These are phyloP conservation scores for Diatrype stigma DNA, from an alignment of 2,329 filamentous ascomycete species.

Conservation along the genomic window DNA sequence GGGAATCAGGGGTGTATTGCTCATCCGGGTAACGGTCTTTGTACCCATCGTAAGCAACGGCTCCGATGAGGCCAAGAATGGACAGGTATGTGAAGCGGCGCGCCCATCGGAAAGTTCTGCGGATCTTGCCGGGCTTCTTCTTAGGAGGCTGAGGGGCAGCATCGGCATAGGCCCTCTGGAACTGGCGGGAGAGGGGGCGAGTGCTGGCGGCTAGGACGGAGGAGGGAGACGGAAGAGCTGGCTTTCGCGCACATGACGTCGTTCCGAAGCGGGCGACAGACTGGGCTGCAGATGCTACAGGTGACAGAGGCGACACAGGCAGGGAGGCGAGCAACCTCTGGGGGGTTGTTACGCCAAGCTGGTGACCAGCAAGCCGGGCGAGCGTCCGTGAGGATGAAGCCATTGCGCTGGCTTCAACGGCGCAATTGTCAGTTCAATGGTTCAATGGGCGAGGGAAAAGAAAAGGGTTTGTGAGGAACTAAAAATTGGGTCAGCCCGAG, in stretches of 20 bases:
- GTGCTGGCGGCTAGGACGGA: constrained; percentile 30
- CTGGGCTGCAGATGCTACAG: constrained; percentile 19
- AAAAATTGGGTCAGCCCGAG: constrained; percentile 2
- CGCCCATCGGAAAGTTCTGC: constrained; percentile 67
- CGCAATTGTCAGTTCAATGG: constrained; percentile 9
- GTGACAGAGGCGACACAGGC: constrained; percentile 27
- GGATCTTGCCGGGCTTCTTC: constrained; percentile 56
- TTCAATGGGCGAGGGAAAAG: constrained; percentile 6
- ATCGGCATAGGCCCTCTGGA: constrained; percentile 48
- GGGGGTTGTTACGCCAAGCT: constrained; percentile 19
- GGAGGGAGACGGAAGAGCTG: constrained; percentile 19
- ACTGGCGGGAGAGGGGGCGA: constrained; percentile 35
- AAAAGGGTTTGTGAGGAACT: background rate
- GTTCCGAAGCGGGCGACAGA: constrained; percentile 21
- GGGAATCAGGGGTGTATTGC: constrained; percentile 74
- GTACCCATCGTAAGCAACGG: constrained; percentile 78
- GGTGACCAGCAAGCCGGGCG: constrained; percentile 27
- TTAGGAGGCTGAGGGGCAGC: constrained; percentile 41
- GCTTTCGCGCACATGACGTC: constrained; percentile 25
- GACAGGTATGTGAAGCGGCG: constrained; percentile 83
- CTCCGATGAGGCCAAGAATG: constrained; percentile 63
- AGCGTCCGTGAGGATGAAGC: constrained; percentile 43
- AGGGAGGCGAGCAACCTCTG: constrained; percentile 8
- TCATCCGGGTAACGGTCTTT: constrained; percentile 74
- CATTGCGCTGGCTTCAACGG: constrained; percentile 32